These are phyloP conservation scores for Petrea volubilis DNA, from an alignment of 257 asterid genomes.

Conservation along the genomic window DNA sequence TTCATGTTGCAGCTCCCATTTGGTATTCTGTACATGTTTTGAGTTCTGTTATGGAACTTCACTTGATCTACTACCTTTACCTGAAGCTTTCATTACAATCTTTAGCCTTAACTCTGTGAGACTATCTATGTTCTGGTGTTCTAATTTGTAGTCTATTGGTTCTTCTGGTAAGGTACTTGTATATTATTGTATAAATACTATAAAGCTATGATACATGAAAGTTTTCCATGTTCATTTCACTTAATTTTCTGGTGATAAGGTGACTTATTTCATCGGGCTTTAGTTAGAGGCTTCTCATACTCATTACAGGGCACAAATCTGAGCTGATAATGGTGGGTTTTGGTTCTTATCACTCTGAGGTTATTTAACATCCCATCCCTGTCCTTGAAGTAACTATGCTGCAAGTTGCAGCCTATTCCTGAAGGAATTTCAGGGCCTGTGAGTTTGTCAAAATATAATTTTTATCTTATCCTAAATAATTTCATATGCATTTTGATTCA, in stretches of 20 bases:
- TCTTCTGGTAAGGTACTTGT: background rate
- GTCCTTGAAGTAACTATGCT: background rate
- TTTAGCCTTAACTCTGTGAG: background rate
- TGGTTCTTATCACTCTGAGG: background rate
- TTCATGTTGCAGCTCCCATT: slow-evolving; percentile 14
- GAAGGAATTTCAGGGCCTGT: slow-evolving; percentile 17
- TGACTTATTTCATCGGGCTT: slow-evolving; percentile 6
- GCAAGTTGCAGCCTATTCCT: background rate
- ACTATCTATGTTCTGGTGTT: slow-evolving; percentile 7
- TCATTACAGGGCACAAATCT: slow-evolving; percentile 10
- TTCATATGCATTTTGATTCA: background rate
- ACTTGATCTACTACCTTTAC: slow-evolving; percentile 9
- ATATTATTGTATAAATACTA: background rate
- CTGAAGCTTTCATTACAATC: background rate
- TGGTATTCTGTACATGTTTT: slow-evolving; percentile 2
- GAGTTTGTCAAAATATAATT: background rate
- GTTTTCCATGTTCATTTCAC: background rate
- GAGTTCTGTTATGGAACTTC: background rate
- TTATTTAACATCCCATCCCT: background rate
- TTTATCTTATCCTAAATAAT: background rate
- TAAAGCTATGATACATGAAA: background rate
- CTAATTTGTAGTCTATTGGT: background rate
- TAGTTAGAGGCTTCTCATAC: slow-evolving; percentile 14
- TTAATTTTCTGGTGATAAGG: background rate
- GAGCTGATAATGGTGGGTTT: slow-evolving; percentile 4